Base-by-base conservation (phyloP, 768 basidiomycete genomes). In the Piloderma croceum region DNA sequence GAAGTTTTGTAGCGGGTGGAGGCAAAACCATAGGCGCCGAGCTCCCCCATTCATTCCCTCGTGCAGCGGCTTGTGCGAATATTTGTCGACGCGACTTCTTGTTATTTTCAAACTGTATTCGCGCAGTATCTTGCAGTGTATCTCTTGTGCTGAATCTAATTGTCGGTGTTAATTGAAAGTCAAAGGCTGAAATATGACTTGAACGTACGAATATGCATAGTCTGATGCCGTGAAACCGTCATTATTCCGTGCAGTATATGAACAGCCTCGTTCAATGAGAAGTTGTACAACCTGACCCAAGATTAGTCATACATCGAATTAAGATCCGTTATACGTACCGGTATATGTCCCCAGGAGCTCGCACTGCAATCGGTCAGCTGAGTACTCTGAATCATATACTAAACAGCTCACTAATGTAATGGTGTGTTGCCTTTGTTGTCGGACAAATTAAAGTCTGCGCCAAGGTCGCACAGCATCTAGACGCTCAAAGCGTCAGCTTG, bases 391-490 rank as follows among this genome's bases (percentile, higher is more conserved):
- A n/a, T n/a, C n/a, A n/a, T n/a, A n/a, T n/a, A n/a, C n/a, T n/a
- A n/a, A n/a, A n/a, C n/a, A n/a, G 68, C 88, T 63, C 57, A 93
- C 90, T 92, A 92, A 61, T 97, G 93, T 40, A 97, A 64, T 23
- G 93, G 81, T 1, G 90, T 89, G 52, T 96, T 94, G 34, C 93
- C 93, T 64, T 85, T 79, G 46, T 90, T 80, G 65, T 97, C 93
- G 9, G 91, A 72, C 37, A 97, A 63, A 63, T 96, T 86, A 49
- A 84, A 73, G 63, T 96, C 93, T 20, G 92, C 93, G 5, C 82
- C 89, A 15, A 91, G 65, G 64, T 94, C 90, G 59, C 86, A 90
- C 31, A 94, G 69, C 81, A 92, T 90, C 90, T 91, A 51, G 22
- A 41, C 32, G 45, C 44, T 39, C n/a, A 29, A 9, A 15, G 27